A percentile compares a stretch with the other conserved stretches of the same genome.
phyloP scores from a whole-genome alignment of 1,284 basidiomycete genomes.

The Blastosporella zonata region DNA sequence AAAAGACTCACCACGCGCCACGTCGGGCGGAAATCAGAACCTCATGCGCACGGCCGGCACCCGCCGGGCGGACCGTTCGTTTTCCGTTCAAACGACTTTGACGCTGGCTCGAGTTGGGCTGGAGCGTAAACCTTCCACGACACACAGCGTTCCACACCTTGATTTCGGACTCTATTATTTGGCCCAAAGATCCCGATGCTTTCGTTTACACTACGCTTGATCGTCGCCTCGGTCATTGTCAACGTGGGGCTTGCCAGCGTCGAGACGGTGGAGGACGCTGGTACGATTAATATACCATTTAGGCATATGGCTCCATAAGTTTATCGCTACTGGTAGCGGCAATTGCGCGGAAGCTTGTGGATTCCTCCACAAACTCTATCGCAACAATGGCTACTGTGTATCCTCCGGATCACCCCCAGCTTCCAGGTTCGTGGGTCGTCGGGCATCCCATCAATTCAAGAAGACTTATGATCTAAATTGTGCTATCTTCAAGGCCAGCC shows the following conservation, averaged over 20 bases:
- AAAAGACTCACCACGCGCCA: too few species aligned
- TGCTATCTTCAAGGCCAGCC: slow-evolving; percentile 40
- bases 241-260: slow-evolving; percentile 8
- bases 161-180: too few species aligned
- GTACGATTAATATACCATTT: slow-evolving; percentile 10
- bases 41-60: too few species aligned
- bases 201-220: not conserved
- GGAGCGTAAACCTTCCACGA: too few species aligned
- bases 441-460: not conserved
- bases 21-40: too few species aligned
- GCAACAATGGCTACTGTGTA: slow-evolving; percentile 52
- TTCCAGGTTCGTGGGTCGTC: slow-evolving; percentile 36
- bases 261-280: slow-evolving; percentile 29
- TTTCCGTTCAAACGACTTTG: too few species aligned
- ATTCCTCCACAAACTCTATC: slow-evolving; percentile 34
- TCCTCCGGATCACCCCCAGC: slow-evolving; percentile 37
- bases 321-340: slow-evolving; percentile 28
- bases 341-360: slow-evolving; percentile 42
- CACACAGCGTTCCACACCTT: too few species aligned
- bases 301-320: not conserved
- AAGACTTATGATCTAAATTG: not conserved
- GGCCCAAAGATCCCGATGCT: not conserved
- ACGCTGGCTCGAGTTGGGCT: too few species aligned
- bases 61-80: too few species aligned
- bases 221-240: not conserved